These are phyloP conservation scores for Drechslera avenae DNA, from an alignment of 2,329 filamentous ascomycete genomes.

Conservation along the genomic window DNA sequence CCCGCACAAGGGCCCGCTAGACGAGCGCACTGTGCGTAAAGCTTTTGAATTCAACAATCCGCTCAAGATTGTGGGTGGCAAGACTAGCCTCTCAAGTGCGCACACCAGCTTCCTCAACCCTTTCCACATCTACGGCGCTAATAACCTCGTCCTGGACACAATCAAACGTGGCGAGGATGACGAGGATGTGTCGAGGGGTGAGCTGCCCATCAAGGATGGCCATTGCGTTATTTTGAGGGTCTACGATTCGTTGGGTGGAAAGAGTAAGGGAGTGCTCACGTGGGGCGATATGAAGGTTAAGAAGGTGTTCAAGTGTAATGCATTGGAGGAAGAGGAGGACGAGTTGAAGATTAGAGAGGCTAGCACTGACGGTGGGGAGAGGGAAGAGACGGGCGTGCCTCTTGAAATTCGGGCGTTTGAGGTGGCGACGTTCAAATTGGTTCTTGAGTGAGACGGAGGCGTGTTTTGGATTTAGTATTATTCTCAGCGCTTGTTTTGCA, in stretches of 20 bases:
- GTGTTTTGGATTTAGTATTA: too few species aligned
- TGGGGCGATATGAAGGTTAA: slow-evolving; percentile 71
- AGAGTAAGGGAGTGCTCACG: slow-evolving; percentile 70
- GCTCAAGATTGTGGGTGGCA: slow-evolving; percentile 59
- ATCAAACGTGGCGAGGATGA: slow-evolving; percentile 80
- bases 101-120: slow-evolving; percentile 53
- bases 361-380: slow-evolving; percentile 58
- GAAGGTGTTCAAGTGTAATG: slow-evolving; percentile 80
- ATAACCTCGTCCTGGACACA: slow-evolving; percentile 79
- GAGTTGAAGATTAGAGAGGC: slow-evolving; percentile 36
- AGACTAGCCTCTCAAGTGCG: slow-evolving; percentile 39
- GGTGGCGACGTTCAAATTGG: slow-evolving; percentile 77
- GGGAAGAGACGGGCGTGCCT: slow-evolving; percentile 55
- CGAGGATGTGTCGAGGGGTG: slow-evolving; percentile 58
- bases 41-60: slow-evolving; percentile 92
- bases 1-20: slow-evolving; percentile 76
- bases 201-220: slow-evolving; percentile 67
- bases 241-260: slow-evolving; percentile 88
- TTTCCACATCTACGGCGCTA: slow-evolving; percentile 67
- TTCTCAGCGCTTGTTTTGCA: too few species aligned
- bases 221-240: slow-evolving; percentile 81
- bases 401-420: slow-evolving; percentile 75
- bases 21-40: slow-evolving; percentile 75
- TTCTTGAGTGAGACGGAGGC: slow-evolving; percentile 12
- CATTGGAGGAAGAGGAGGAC: slow-evolving; percentile 87